Conservation (phyloP, 2,329 filamentous ascomycete genomes). For the Sporothrix sp. region DNA sequence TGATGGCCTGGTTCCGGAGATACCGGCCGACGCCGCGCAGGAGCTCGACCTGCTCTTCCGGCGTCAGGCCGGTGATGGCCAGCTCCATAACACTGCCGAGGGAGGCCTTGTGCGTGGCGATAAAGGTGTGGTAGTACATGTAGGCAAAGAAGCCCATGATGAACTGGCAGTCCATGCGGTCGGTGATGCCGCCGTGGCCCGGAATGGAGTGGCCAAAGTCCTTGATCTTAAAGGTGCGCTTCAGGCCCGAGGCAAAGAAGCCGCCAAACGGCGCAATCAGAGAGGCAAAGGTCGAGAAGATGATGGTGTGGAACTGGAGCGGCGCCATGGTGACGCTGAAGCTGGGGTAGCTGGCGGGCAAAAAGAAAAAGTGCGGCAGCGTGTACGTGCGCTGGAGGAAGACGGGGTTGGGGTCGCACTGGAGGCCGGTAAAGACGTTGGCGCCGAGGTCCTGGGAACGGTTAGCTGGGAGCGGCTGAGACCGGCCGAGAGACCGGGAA, state of each 20-base stretch:
- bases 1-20: slow-evolving; percentile 52
- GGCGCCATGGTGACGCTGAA: slow-evolving; percentile 67
- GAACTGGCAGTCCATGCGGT: slow-evolving; percentile 99
- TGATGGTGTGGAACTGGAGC: slow-evolving; percentile 86
- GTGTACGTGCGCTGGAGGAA: slow-evolving; percentile 71
- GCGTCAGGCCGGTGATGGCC: slow-evolving; percentile 77
- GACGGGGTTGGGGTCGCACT: slow-evolving; percentile 85
- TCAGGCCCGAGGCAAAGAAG: slow-evolving; percentile 95
- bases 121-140: slow-evolving; percentile 98
- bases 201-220: slow-evolving; percentile 98
- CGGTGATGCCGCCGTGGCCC: slow-evolving; percentile 94
- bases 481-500: not conserved
- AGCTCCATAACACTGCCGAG: slow-evolving; percentile 83
- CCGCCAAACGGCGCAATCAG: slow-evolving; percentile 95
- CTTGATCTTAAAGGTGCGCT: slow-evolving; percentile 99
- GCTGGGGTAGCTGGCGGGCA: slow-evolving; percentile 43
- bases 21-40: slow-evolving; percentile 55
- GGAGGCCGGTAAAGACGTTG: slow-evolving; percentile 80
- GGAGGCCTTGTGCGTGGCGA: slow-evolving; percentile 75
- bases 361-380: slow-evolving; percentile 62
- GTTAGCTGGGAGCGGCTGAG: not conserved
- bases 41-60: slow-evolving; percentile 82
- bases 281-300: slow-evolving; percentile 87
- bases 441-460: slow-evolving; percentile 65
- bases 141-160: slow-evolving; percentile 99